These are phyloP conservation scores for Acer negundo DNA, from an alignment of 345 rosid species.

Conservation along the genomic window DNA sequence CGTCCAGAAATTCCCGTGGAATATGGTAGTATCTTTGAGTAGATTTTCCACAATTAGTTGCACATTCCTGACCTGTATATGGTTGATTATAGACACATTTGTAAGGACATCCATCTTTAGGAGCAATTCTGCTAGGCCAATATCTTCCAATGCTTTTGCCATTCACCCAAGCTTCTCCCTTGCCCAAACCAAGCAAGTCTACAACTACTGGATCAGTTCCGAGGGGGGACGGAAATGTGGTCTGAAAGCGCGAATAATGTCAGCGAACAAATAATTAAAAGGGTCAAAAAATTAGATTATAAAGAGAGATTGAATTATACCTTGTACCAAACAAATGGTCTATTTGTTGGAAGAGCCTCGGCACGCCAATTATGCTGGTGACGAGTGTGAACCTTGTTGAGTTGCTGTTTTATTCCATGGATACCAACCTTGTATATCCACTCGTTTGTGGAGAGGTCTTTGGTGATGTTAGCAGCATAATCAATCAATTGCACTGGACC, in stretches of 20 bases:
- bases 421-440: conserved; percentile 68
- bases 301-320: conserved; percentile 20
- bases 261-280: not conserved
- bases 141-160: conserved; percentile 68
- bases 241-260: conserved; percentile 24
- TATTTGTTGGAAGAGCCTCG: conserved; percentile 33
- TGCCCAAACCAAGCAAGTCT: conserved; percentile 68
- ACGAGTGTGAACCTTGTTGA: conserved; percentile 14
- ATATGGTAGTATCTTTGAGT: conserved; percentile 67
- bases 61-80: conserved; percentile 32
- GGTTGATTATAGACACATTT: conserved; percentile 54
- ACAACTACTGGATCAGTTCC: conserved; percentile 69
- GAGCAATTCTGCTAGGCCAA: conserved; percentile 54
- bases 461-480: not conserved
- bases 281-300: too few relatives aligned
- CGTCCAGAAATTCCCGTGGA: conserved; percentile 45
- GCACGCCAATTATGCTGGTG: conserved; percentile 26
- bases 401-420: conserved; percentile 35
- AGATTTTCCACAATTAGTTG: conserved; percentile 55
- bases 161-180: conserved; percentile 77
- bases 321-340: conserved; percentile 65
- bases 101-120: conserved; percentile 36
- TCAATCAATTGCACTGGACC: conserved; percentile 41
- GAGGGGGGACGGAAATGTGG: conserved; percentile 50
- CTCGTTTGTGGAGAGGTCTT: conserved; percentile 33